A percentile compares a stretch with the other conserved stretches of the same genome.
Conservation (phyloP, 768 basidiomycete species). For the Phaeolepiota aurea region DNA sequence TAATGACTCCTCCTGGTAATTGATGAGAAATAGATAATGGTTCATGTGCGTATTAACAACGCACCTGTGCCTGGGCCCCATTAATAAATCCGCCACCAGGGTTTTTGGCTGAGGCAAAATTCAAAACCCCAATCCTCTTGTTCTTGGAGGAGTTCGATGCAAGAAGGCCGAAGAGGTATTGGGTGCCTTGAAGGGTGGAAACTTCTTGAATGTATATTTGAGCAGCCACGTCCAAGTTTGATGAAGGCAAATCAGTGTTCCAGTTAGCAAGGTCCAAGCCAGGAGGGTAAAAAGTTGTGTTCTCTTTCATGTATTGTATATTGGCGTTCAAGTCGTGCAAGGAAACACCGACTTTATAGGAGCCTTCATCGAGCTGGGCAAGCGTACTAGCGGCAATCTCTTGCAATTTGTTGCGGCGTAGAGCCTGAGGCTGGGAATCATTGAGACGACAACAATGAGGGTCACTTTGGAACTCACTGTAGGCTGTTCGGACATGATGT, state of each 20-base stretch:
- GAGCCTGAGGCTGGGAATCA: neutral
- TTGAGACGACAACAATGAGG: neutral
- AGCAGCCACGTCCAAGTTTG: neutral
- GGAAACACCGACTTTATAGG: constrained; percentile 16
- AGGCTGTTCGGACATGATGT: too few species aligned
- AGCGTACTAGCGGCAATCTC: constrained; percentile 45
- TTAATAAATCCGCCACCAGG: constrained; percentile 63
- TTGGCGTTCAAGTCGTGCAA: constrained; percentile 17
- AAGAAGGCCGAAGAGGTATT: constrained; percentile 10
- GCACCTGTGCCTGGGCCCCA: constrained; percentile 44
- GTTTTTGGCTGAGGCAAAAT: constrained; percentile 62
- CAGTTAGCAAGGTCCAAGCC: constrained; percentile 38
- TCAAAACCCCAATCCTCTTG: constrained; percentile 52
- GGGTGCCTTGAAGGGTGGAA: constrained; percentile 43
- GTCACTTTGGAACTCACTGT: too few species aligned
- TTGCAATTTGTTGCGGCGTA: neutral
- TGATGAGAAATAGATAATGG: too few species aligned
- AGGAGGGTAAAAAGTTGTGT: constrained; percentile 43
- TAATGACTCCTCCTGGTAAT: constrained; percentile 72
- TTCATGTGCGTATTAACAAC: constrained; percentile 9
- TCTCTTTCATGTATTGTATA: constrained; percentile 19
- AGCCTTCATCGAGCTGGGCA: constrained; percentile 36
- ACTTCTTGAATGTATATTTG: constrained; percentile 35
- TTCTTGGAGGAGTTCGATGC: neutral
- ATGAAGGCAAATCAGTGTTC: constrained; percentile 16